Evolutionary conservation across 768 basidiomycete species (phyloP), one percentile per base, ranked within the genome.

Genomic region (Leccinum olivaceopallidum): DNA sequence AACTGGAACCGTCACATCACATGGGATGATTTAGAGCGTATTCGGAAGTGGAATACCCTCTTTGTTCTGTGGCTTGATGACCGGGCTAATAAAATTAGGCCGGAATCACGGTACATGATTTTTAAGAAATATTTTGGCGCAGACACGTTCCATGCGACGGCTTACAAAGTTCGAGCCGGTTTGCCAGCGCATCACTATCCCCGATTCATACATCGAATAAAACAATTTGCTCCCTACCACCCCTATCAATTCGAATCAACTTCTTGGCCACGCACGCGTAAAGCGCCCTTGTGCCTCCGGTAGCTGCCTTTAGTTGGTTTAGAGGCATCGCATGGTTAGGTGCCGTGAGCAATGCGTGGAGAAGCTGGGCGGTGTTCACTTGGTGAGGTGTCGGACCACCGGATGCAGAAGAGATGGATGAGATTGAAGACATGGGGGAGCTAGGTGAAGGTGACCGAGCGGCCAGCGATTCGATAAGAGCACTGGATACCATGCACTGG

Each of bases 201-300:
- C 60, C 42, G 14, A 39, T 30, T 49, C 60, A 61, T 52, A 83
- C 66, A 70, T 90, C 86, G 70, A 92, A 93, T 62, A 82, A 83
- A 26, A 92, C 89, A 7, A 85, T 78, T 69, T 93, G 90, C 69
- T 90, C 89, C 36, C 89, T 81, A 5, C 85, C 82, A 20, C 88
- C 84, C 48, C 91, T 79, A 55, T 92, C 90, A 64, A 92, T 90
- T 73, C 84, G 88, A 61, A 93, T 70, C 55, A 93, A 74, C 62
- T 88, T 79, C 75, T 92, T 93, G 16, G 88, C 91, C n/a, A 92
- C 88, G 68, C 90, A 91, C 2, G 80, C 85, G 67, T 90, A 93
- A 13, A 92, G 71, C 16, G 89, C 83, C 47, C 88, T 78, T 9
- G 84, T 87, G 12, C 84, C 77, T 39, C 82, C 80, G 22, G 92